A percentile compares a stretch with the other conserved stretches of the same genome.
These are phyloP conservation scores for Fusarium neocosmosporiellum DNA, from an alignment of 2,329 filamentous ascomycete genomes.

Conservation along the genomic window DNA sequence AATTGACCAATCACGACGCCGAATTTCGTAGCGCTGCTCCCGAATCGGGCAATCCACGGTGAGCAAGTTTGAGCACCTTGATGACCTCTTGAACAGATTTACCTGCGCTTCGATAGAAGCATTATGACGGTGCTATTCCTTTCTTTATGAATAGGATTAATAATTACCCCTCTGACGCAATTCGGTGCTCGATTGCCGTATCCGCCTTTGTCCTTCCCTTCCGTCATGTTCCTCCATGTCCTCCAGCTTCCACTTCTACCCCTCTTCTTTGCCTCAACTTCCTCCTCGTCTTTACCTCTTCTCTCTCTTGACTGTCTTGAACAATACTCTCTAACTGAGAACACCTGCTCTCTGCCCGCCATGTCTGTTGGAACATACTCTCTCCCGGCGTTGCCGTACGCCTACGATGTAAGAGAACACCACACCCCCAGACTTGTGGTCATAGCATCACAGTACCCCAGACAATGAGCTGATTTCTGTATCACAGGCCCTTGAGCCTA, in stretches of 20 bases:
- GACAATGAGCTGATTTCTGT: constrained; percentile 1
- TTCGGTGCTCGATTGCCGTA: constrained; percentile 5
- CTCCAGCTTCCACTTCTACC: constrained; percentile 23
- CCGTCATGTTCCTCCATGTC: constrained; percentile 15
- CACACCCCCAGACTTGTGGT: background rate
- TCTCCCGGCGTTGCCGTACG: constrained; percentile 75
- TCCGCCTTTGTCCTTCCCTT: background rate
- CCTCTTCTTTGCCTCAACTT: constrained; percentile 23
- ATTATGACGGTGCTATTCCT: background rate
- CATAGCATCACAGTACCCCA: background rate
- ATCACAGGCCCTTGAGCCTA: constrained; percentile 73
- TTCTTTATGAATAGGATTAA: constrained; percentile 5
- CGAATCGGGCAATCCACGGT: constrained; percentile 41
- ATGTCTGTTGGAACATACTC: constrained; percentile 62
- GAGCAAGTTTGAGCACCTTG: constrained; percentile 46
- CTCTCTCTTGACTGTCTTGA: constrained; percentile 4
- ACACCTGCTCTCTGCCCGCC: constrained; percentile 11
- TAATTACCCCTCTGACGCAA: constrained; percentile 32
- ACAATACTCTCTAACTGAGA: constrained; percentile 1
- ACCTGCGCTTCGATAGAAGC: constrained; percentile 5
- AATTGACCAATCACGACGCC: constrained; percentile 45
- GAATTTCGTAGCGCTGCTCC: constrained; percentile 34
- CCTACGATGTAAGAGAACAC: constrained; percentile 71
- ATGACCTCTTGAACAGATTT: constrained; percentile 22
- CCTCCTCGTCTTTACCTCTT: constrained; percentile 2